Base-by-base conservation (phyloP, 371 early-diverging fungal genomes). In the Saksenaea oblongispora region DNA sequence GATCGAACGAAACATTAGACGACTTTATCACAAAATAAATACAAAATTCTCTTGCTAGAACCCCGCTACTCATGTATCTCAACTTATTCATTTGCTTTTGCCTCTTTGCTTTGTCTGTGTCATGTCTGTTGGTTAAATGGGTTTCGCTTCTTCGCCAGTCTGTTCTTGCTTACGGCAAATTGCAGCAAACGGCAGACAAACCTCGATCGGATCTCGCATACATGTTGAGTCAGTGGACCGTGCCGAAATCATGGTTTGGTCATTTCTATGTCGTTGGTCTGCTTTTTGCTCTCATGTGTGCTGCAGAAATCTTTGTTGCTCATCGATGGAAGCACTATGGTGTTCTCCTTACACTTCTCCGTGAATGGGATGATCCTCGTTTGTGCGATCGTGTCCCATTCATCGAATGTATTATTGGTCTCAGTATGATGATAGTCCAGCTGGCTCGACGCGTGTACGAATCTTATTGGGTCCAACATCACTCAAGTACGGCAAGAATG, bases 191-290 rank as follows among this genome's bases (percentile, higher is more conserved):
- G 18, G 59, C 70, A 8, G 70, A 70, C 57, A 64, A 60, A 26
- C 80, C 80, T 1, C 51, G 24, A 1, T 74, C 75, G 1, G 4
- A 4, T 0, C 56, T 69, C 44, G 69, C 70, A 18, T 1, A 11
- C 3, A 35, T 55, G 24, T 44, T 82, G 13, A 58, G 69, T 0
- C 65, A 51, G 26, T 60, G 74, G 37, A 84, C 79, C 4, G 88
- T 92, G 0, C 85, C 89, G 3, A 92, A 92, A 61, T 62, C 71
- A 11, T 82, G 76, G 71, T 92, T 92, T 74, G 63, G 80, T 0
- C 91, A 91, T 62, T 92, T 92, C 63, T 92, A 92, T 63, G 65
- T 80, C 5, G 56, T 87, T 17, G 88, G 87, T 0, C 66, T 71
- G 34, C 34, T 41, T 4, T 73, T 65, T 39, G 81, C 73, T 7